Evolutionary conservation across 1,284 basidiomycete genomes (phyloP).

Genomic region (Caloboletus firmus): DNA sequence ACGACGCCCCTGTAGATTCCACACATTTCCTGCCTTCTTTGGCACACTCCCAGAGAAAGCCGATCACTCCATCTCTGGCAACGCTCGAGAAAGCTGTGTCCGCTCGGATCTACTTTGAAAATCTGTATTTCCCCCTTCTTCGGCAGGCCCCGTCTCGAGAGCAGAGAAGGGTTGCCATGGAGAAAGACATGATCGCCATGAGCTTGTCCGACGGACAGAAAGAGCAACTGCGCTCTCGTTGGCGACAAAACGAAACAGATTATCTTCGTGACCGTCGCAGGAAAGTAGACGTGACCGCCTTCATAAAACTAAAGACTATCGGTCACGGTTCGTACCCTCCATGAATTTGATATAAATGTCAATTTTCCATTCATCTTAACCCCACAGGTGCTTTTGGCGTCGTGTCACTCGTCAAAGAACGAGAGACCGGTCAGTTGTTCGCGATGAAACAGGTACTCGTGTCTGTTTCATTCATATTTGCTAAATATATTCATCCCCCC

Average conservation of each 20-base stretch:
- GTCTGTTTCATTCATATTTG: conserved; percentile 28
- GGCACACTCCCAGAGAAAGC: conserved; percentile 39
- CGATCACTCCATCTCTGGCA: conserved; percentile 78
- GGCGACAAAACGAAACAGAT: conserved; percentile 86
- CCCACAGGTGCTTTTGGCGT: conserved; percentile 89
- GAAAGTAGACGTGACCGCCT: conserved; percentile 82
- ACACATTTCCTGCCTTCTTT: conserved; percentile 21
- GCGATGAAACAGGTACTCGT: conserved; percentile 91
- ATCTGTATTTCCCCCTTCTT: conserved; percentile 90
- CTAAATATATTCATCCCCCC: conserved; percentile 29
- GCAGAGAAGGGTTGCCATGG: conserved; percentile 81
- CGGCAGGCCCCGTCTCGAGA: conserved; percentile 83
- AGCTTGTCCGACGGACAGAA: conserved; percentile 71
- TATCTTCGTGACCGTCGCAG: conserved; percentile 83
- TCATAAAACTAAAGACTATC: conserved; percentile 91
- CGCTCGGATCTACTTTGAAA: conserved; percentile 94
- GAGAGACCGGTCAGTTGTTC: conserved; percentile 75
- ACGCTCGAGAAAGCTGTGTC: conserved; percentile 94
- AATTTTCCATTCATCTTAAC: conserved; percentile 29
- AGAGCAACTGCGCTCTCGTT: conserved; percentile 69
- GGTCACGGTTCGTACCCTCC: conserved; percentile 73
- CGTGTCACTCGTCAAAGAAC: conserved; percentile 88
- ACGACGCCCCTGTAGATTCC: conserved; percentile 37
- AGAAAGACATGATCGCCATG: conserved; percentile 80
- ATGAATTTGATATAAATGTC: conserved; percentile 27